Conservation (phyloP, 805 yeast genomes). For the Candida xiaguanensis region DNA sequence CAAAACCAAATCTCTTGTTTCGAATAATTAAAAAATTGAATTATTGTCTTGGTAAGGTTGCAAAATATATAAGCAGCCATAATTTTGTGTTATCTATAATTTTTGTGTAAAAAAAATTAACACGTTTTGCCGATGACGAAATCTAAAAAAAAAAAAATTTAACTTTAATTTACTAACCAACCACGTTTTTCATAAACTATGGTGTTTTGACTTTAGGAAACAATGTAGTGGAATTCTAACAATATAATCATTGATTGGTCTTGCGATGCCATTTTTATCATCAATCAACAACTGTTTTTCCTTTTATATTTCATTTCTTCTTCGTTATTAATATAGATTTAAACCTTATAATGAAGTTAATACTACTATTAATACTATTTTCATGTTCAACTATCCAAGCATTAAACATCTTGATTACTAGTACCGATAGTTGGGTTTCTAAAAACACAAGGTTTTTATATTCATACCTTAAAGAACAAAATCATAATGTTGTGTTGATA, state of each 20-base stretch:
- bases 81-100: no score
- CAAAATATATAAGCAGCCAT: no score
- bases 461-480: constrained; percentile 21
- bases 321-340: background rate
- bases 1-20: no score
- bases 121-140: background rate
- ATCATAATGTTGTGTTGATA: constrained; percentile 29
- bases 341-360: background rate
- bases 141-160: background rate
- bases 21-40: no score
- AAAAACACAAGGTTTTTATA: constrained; percentile 29
- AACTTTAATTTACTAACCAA: background rate
- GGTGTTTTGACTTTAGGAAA: background rate
- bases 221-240: background rate
- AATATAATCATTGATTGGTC: background rate
- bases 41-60: no score
- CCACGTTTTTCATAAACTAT: background rate
- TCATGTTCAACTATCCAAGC: background rate
- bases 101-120: background rate
- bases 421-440: constrained; percentile 37
- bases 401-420: constrained; percentile 27
- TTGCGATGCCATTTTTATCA: no score
- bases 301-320: background rate
- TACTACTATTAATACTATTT: background rate
- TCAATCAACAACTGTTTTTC: no score